These are phyloP conservation scores for Venturia pyrina DNA, from an alignment of 2,329 filamentous ascomycete genomes.

Conservation along the genomic window DNA sequence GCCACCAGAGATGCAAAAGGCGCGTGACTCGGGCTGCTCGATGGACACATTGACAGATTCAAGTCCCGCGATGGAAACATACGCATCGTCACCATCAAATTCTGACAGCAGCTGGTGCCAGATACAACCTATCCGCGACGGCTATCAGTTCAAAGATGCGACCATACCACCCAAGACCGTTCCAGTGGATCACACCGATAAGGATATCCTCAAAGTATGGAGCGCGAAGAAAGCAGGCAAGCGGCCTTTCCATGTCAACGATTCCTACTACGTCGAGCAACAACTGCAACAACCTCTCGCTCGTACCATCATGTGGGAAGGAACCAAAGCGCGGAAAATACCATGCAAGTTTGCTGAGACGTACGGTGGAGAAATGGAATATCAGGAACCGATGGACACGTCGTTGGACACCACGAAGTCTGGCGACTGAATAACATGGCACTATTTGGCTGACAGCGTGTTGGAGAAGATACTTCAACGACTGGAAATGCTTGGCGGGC, in stretches of 20 bases:
- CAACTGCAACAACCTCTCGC: not conserved
- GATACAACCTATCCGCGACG: not conserved
- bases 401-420: not conserved
- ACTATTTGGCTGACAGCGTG: not conserved
- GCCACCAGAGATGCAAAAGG: not conserved
- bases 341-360: not conserved
- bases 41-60: not conserved
- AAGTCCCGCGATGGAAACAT: not conserved
- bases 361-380: not conserved
- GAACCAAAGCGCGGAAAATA: not conserved
- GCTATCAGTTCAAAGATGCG: not conserved
- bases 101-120: not conserved
- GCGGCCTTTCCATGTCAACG: constrained; percentile 5
- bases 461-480: not conserved
- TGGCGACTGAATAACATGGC: not conserved
- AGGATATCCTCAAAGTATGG: not conserved
- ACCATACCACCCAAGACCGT: not conserved
- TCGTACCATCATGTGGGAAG: not conserved
- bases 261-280: not conserved
- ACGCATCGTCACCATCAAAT: not conserved
- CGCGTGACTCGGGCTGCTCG: not conserved
- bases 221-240: constrained; percentile 6
- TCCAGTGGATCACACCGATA: not conserved
- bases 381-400: not conserved
- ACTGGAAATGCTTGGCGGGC: too few species aligned